Conservation (phyloP, 73 alveolate species). For the Tetrahymena elliotti region DNA sequence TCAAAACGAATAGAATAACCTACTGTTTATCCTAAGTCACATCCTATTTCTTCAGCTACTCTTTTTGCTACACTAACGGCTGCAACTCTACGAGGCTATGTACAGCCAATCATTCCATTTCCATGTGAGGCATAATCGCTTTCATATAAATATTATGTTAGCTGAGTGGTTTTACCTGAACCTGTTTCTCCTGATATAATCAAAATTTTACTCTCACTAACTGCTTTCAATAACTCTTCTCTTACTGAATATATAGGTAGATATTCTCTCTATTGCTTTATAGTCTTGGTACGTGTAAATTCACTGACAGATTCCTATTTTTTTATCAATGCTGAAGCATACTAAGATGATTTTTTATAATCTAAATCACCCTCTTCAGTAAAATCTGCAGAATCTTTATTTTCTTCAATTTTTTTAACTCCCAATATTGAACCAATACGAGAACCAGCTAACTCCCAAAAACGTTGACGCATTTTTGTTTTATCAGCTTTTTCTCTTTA, state of each 20-base stretch:
- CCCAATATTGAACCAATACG: constrained; percentile 57
- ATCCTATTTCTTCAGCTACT: constrained; percentile 97
- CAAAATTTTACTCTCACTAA: constrained; percentile 87
- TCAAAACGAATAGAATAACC: constrained; percentile 99
- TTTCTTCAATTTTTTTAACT: constrained; percentile 58
- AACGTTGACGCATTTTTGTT: constrained; percentile 91
- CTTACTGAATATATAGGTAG: constrained; percentile 94
- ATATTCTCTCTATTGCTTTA: constrained; percentile 88
- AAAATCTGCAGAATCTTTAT: constrained; percentile 48
- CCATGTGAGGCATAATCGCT: constrained; percentile 87
- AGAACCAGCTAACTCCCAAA: constrained; percentile 86
- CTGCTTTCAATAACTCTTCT: constrained; percentile 82
- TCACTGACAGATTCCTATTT: constrained; percentile 87
- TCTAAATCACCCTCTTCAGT: constrained; percentile 75
- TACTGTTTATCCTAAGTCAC: constrained; percentile 79
- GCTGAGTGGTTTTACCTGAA: constrained; percentile 99
- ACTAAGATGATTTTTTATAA: constrained; percentile 75
- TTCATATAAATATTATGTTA: constrained; percentile 97
- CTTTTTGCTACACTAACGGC: constrained; percentile 99
- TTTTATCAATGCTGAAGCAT: constrained; percentile 75
- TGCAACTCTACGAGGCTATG: constrained; percentile 99
- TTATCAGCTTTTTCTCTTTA: constrained; percentile 91
- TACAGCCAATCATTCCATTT: constrained; percentile 95
- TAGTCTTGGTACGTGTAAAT: constrained; percentile 80
- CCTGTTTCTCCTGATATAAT: constrained; percentile 99